phyloP scores from a whole-genome alignment of 176 grass and related monocot genomes.

The Juncus effusus region DNA sequence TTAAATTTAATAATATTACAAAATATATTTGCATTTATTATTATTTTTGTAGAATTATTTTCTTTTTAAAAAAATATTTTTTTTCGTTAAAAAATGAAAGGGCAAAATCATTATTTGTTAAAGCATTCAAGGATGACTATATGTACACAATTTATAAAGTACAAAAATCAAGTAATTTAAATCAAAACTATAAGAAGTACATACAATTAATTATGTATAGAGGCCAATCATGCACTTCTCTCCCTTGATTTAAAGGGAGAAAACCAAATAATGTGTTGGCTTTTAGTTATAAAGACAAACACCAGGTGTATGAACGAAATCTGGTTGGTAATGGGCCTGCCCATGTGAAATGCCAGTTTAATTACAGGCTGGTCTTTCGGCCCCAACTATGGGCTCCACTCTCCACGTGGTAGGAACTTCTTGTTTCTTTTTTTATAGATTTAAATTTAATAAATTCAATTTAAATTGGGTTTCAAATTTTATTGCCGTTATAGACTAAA shows the following conservation, averaged over 20 bases:
- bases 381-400: conserved; percentile 5
- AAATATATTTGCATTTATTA: too few relatives aligned
- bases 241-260: neutral
- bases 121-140: too few relatives aligned
- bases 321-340: neutral
- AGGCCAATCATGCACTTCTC: neutral
- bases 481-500: conserved; percentile 1
- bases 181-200: neutral
- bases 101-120: too few relatives aligned
- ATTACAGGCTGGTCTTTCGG: conserved; percentile 13
- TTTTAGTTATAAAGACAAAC: neutral
- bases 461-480: conserved; percentile 4
- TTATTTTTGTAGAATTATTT: too few relatives aligned
- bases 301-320: neutral
- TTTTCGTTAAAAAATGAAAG: too few relatives aligned
- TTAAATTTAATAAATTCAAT: neutral
- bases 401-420: conserved; percentile 26
- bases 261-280: neutral
- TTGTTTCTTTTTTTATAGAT: neutral
- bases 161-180: too few relatives aligned
- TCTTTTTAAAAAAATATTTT: too few relatives aligned
- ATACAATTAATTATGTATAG: neutral
- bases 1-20: too few relatives aligned
- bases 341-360: conserved; percentile 21
- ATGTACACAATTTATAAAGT: too few relatives aligned